These are phyloP conservation scores for Geranium rotundifolium DNA, from an alignment of 345 rosid genomes.

Conservation along the genomic window DNA sequence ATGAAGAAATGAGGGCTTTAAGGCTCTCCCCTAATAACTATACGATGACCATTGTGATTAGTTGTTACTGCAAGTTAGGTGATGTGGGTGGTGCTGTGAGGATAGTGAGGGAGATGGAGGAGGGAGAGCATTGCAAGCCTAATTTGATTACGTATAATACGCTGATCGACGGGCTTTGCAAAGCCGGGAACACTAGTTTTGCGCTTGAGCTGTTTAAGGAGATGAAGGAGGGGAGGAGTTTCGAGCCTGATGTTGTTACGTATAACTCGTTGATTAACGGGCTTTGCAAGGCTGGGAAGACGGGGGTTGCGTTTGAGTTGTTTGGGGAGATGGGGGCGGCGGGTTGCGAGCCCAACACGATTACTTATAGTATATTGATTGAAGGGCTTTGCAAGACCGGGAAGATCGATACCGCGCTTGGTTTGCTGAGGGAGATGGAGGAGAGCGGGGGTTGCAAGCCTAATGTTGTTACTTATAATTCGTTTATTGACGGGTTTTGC, in stretches of 20 bases:
- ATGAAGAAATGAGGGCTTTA: too few relatives aligned
- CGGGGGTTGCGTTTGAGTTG: conserved; percentile 45
- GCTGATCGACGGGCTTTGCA: too few relatives aligned
- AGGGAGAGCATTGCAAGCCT: too few relatives aligned
- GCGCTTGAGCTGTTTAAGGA: too few relatives aligned
- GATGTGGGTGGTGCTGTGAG: conserved; percentile 38
- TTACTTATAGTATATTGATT: conserved; percentile 46
- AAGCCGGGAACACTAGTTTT: too few relatives aligned
- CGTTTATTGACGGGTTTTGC: conserved; percentile 62
- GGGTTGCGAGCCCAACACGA: conserved; percentile 42
- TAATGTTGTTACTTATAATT: conserved; percentile 36
- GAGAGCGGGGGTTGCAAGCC: conserved; percentile 61
- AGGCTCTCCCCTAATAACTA: too few relatives aligned
- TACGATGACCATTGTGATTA: too few relatives aligned
- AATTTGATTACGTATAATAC: too few relatives aligned
- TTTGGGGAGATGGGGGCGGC: conserved; percentile 37
- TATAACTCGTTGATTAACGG: conserved; percentile 60
- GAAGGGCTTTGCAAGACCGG: conserved; percentile 44
- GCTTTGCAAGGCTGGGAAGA: conserved; percentile 34
- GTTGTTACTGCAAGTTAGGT: conserved; percentile 31
- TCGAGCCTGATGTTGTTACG: conserved; percentile 50
- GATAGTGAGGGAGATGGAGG: conserved; percentile 43
- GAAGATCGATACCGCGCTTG: conserved; percentile 44
- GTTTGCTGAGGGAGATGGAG: conserved; percentile 49
- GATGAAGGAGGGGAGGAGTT: too few relatives aligned